Evolutionary conservation across 129 eudicot species (phyloP), one percentile per base, ranked within the genome.

Genomic region (Sambucus nigra): DNA sequence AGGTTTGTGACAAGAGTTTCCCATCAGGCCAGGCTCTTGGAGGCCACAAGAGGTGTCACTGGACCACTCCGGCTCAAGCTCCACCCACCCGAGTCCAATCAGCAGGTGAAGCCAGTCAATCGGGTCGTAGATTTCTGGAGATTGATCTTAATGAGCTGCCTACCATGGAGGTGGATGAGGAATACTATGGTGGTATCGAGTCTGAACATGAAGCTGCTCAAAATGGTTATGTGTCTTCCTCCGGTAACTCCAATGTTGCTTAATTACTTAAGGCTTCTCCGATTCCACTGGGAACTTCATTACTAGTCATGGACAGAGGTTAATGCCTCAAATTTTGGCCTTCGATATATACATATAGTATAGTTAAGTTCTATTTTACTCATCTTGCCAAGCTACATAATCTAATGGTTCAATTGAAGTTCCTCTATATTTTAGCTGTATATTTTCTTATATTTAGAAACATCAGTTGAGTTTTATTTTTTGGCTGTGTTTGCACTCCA

Each of bases 101-200:
- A 0, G 19, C 76, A 1, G 82, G 73, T 33, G 92, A 61, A 33
- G 59, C 41, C 33, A 67, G 73, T 50, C 74, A 73, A 44, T 48
- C 70, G 0, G 68, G 48, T 8, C 44, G 64, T 26, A 26, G 25
- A 27, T 32, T 54, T 45, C 59, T 69, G 52, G 78, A 70, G 3
- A 55, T 80, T 65, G 94, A 84, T 56, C 73, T 84, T 59, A 76
- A 80, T 61, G 84, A 69, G 55, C n/a, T 55, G 20, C 82, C 94
- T 19, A 19, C 65, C 25, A 16, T 47, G 67, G 77, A 68, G 54
- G 73, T 57, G 3, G 74, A 64, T 17, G 64, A n/a, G n/a, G n/a
- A n/a, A n/a, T n/a, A n/a, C n/a, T n/a, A n/a, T n/a, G n/a, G 2
- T 33, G 71, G 60, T 33, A 10, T 3, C 28, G 69, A 23, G 16